Evolutionary conservation across 202 grass and related monocot species (phyloP), one percentile per base, ranked within the genome.

Genomic region (Eragrostis tef): DNA sequence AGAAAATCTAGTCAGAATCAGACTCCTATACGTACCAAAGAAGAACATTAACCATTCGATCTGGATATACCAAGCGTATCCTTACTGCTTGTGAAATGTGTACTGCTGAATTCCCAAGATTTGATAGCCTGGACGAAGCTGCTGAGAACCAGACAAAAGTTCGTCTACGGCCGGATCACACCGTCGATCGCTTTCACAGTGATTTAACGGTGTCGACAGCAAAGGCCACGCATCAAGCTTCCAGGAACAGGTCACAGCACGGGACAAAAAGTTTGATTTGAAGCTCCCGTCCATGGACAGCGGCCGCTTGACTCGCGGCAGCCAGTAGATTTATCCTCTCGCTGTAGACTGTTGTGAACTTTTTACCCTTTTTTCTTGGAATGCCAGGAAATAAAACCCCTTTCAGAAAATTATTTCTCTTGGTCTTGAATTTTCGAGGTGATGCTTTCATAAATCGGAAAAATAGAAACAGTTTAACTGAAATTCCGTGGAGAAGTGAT

Each of bases 281-380:
- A 46, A 76, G 24, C 60, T 29, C 31, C 31, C 22, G 42, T n/a
- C 17, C 42, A 48, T 66, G 16, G 74, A 83, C 42, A 68, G 74
- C 41, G 59, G 49, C 80, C 60, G 56, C 54, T 87, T 71, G 79
- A 71, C 65, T 34, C 31, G 19, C 52, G 64, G 56, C 72, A 64
- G 43, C 70, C 79, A 25, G 8, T 73, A 74, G 68, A 67, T 57
- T 42, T 43, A 59, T 75, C 71, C 52, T 75, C 36, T 52, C 73
- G 19, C 10, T 49, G 16, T 74, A 47, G 7, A 76, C 9, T 59
- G 2, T 44, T 19, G 54, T 77, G 85, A 54, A 78, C 34, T 6
- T 39, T 34, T 39, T 39, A 39, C 5, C 34, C 5, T 39, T 39
- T 39, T 5, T 39, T 39, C 5, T 31, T 31, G 29, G 29, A 31